Evolutionary conservation across 2,329 filamentous ascomycete genomes (phyloP), one percentile per base, ranked within the genome.

Genomic region (Botrytis sinoallii): DNA sequence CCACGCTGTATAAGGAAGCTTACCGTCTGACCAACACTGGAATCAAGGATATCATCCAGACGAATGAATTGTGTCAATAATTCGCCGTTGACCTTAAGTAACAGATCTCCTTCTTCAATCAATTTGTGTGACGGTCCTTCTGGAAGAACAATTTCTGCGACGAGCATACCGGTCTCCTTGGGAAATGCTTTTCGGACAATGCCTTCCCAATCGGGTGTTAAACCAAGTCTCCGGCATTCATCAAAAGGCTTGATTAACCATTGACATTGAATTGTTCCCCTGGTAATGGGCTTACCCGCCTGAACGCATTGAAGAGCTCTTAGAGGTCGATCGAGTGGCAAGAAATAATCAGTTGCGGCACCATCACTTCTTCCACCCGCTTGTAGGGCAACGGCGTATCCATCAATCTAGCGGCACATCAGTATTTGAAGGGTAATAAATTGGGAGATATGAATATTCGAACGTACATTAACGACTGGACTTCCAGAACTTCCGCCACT

Each of bases 201-300:
- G 55, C 93, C 91, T 85, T 99, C 96, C 91, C 94, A 97, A 70
- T 94, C 88, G 0, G 94, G 87, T 2, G 89, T 93, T 75, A 99
- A 86, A 12, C 96, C 96, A 18, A 99, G 86, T 74, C 96, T 89
- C 72, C 95, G 91, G 82, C 96, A 98, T 82, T 99, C 97, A 79
- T 99, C 97, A 79, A 99, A 99, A 0, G 96, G 94, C 83, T 98
- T 98, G 75, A 99, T 88, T 71, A 98, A 88, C 88, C 97, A 99
- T 82, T 99, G 96, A 76, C 94, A 97, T 83, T 99, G 96, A 68
- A 99, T 97, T n/a, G 96, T 97, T 66, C 96, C 96, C 78, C 96
- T 89, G n/a, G 91, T 90, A 70, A 99, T 91, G 3, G 88, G 88
- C 78, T 91, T 88, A 48, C 89, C 91, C 77, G 91, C 87, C 81